Evolutionary conservation across 345 rosid genomes (phyloP), one percentile per base, ranked within the genome.

Genomic region (Brassica incana): DNA sequence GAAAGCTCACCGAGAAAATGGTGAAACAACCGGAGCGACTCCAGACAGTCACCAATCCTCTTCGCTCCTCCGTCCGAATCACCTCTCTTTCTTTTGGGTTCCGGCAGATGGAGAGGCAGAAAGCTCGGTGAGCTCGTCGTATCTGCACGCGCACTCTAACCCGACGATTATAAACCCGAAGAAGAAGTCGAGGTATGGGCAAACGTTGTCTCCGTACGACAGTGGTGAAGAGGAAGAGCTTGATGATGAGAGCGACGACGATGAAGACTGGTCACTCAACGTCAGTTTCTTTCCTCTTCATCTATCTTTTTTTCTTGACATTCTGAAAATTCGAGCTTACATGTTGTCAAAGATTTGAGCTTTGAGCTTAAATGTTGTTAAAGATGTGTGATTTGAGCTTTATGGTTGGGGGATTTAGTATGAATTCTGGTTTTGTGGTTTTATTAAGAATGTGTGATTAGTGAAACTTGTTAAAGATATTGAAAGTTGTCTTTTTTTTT

Each of bases 121-220:
- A 80, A 69, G 48, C 61, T 67, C 8, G 75, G 86, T 68, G 74
- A 81, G 77, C 83, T 88, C 45, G 77, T 86, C 82, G 89, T 86
- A 14, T 78, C 77, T 23, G 33, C 85, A 89, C 56, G 78, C 90
- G 27, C 99, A 92, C 75, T 91, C 98, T 15, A 90, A 88, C 61
- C 88, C 97, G 62, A 88, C 83, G 85, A 89, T 92, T 78, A 88
- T 92, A 79, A 95, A 95, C 82, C 79, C 87, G 25, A 89, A 91
- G 72, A 84, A 84, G 74, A 92, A 88, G 85, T 87, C 97, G 3
- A 81, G 85, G 73, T 84, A 78, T 69, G 92, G 95, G 5, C 86
- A 86, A 62, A 70, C 69, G 4, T 69, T 88, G 52, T 86, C 83
- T 68, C 82, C 86, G 1, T 92, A 89, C 38, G 88, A 85, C 2